Evolutionary conservation across 768 basidiomycete genomes (phyloP).

Genomic region (Lepiota venenata): DNA sequence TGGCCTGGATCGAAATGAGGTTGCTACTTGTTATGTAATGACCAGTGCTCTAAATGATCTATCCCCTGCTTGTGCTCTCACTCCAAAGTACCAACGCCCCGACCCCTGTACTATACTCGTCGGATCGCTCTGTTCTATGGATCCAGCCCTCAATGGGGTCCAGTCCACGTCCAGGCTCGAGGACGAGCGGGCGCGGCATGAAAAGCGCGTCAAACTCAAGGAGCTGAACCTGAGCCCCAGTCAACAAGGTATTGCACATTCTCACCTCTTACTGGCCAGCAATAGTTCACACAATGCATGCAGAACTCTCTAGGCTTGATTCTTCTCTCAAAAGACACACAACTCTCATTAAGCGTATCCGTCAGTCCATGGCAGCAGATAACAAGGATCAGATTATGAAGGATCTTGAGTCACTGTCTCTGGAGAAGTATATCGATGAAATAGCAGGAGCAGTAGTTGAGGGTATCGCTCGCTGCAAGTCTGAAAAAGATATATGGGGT

Average conservation of each 20-base stretch:
- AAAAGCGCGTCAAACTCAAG: conserved; percentile 57
- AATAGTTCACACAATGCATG: not conserved
- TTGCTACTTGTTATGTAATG: conserved; percentile 7
- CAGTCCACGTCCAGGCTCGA: conserved; percentile 29
- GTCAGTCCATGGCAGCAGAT: conserved; percentile 79
- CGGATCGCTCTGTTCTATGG: conserved; percentile 22
- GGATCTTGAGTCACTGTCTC: conserved; percentile 84
- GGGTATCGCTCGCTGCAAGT: conserved; percentile 84
- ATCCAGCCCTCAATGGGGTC: conserved; percentile 22
- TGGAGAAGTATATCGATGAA: conserved; percentile 97
- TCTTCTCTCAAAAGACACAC: conserved; percentile 96
- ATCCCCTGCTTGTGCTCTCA: too few relatives aligned
- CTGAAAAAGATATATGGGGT: conserved; percentile 88
- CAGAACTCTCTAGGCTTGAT: conserved; percentile 78
- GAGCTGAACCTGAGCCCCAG: conserved; percentile 48
- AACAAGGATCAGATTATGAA: conserved; percentile 87
- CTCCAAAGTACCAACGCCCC: too few relatives aligned
- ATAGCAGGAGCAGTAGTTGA: conserved; percentile 85
- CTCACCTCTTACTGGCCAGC: not conserved
- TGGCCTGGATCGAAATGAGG: not conserved
- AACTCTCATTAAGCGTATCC: conserved; percentile 90
- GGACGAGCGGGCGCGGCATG: conserved; percentile 46
- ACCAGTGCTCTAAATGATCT: not conserved
- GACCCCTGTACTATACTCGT: too few relatives aligned
- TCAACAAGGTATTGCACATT: conserved; percentile 40